A percentile compares a stretch with the other conserved stretches of the same genome.
These are phyloP conservation scores for Aeschynomene evenia DNA, from an alignment of 306 rosid genomes.

Conservation along the genomic window DNA sequence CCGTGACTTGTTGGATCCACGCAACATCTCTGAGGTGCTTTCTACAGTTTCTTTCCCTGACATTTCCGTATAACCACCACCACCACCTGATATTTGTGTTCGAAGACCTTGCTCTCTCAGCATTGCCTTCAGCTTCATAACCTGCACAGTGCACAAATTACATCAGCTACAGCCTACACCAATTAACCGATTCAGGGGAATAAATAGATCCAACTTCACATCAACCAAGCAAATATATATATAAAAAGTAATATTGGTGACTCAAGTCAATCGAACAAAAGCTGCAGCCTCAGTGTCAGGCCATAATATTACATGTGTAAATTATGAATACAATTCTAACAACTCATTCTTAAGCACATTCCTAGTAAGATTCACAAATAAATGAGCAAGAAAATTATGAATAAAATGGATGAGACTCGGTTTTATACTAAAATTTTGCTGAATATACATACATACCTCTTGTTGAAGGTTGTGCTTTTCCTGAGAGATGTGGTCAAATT, in stretches of 20 bases:
- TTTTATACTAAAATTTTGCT: too few species aligned
- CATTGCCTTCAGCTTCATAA: slow-evolving; percentile 55
- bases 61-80: slow-evolving; percentile 41
- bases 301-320: too few species aligned
- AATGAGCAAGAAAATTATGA: neutral
- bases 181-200: neutral
- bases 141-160: slow-evolving; percentile 42
- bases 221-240: neutral
- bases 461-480: slow-evolving; percentile 81
- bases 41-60: slow-evolving; percentile 69
- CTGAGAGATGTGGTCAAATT: slow-evolving; percentile 54
- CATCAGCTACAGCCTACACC: neutral
- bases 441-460: slow-evolving; percentile 56
- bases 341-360: too few species aligned
- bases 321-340: too few species aligned
- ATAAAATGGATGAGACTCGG: too few species aligned
- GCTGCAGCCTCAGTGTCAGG: too few species aligned
- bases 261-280: too few species aligned
- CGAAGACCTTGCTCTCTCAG: slow-evolving; percentile 51
- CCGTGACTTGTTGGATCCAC: slow-evolving; percentile 38
- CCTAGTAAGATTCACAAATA: too few species aligned
- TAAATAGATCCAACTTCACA: too few species aligned
- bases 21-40: slow-evolving; percentile 42
- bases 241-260: neutral
- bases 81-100: slow-evolving; percentile 56